phyloP scores from a whole-genome alignment of 305 asterid genomes.

The Solanum hybrid region DNA sequence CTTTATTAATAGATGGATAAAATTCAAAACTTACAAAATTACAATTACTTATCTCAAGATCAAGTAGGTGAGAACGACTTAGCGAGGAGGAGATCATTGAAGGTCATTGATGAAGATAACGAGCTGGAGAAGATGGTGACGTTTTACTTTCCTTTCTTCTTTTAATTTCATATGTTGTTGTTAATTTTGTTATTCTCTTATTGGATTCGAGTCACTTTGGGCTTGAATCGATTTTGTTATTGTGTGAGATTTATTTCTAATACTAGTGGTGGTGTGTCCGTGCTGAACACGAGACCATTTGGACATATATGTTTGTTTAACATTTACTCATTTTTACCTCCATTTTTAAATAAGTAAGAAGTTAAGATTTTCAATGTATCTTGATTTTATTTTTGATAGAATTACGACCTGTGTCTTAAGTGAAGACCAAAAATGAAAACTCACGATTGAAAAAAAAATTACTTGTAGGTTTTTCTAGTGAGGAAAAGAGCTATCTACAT shows the following conservation, averaged over 20 bases:
- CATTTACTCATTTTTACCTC: neutral
- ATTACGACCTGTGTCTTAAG: neutral
- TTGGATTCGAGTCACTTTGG: too few relatives aligned
- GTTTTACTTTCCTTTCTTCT: too few relatives aligned
- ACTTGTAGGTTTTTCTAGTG: neutral
- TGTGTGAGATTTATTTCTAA: too few relatives aligned
- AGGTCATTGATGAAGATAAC: too few relatives aligned
- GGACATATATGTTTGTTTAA: neutral
- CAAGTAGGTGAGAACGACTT: too few relatives aligned
- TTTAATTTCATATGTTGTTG: too few relatives aligned
- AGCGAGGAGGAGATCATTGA: too few relatives aligned
- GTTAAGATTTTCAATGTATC: neutral
- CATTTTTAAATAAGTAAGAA: too few relatives aligned
- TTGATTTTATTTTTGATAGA: neutral
- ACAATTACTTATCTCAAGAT: neutral
- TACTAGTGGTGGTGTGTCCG: neutral
- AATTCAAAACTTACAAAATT: neutral
- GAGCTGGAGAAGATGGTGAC: too few relatives aligned
- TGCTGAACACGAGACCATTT: neutral
- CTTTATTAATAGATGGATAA: neutral
- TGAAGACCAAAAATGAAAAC: neutral
- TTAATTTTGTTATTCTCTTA: too few relatives aligned
- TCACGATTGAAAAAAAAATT: neutral
- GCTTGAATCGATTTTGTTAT: too few relatives aligned
- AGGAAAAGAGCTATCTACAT: neutral